Conservation (phyloP, 2,329 filamentous ascomycete genomes). For the Amylocarpus encephaloides region DNA sequence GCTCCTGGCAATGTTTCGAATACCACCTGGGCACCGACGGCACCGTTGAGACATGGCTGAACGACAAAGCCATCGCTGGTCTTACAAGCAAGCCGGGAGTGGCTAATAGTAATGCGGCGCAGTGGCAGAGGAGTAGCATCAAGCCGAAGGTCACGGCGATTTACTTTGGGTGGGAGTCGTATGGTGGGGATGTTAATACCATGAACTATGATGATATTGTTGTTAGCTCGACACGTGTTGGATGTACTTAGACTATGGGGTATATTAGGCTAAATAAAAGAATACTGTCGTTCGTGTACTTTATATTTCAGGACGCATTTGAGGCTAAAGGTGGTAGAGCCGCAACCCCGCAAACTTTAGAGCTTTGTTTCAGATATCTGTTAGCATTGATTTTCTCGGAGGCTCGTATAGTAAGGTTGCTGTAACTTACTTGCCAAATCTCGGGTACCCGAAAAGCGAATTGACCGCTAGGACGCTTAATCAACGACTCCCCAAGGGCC, state of each 20-base stretch:
- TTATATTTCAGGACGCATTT: too few species aligned
- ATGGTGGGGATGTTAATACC: slow-evolving; percentile 53
- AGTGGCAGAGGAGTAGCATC: slow-evolving; percentile 45
- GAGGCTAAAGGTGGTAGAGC: too few species aligned
- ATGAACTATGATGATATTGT: slow-evolving; percentile 58
- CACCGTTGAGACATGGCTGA: slow-evolving; percentile 54
- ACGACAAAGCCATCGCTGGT: slow-evolving; percentile 44
- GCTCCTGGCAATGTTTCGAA: slow-evolving; percentile 53
- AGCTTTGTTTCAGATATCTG: too few species aligned
- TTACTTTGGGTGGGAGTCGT: slow-evolving; percentile 60
- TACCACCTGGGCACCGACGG: slow-evolving; percentile 54
- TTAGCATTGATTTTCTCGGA: too few species aligned
- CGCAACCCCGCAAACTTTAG: too few species aligned
- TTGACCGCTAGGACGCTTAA: too few species aligned
- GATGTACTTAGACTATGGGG: slow-evolving; percentile 32
- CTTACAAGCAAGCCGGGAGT: slow-evolving; percentile 38
- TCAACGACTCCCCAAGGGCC: too few species aligned
- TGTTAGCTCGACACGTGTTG: slow-evolving; percentile 42
- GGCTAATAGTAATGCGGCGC: slow-evolving; percentile 44
- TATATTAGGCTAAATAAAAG: too few species aligned
- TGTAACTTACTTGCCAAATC: too few species aligned
- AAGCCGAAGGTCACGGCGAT: slow-evolving; percentile 48
- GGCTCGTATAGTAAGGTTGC: too few species aligned
- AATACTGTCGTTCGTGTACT: too few species aligned
- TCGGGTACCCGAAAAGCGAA: too few species aligned